phyloP scores from a whole-genome alignment of 2,329 filamentous ascomycete species.

The Myriosclerotinia scirpicola region DNA sequence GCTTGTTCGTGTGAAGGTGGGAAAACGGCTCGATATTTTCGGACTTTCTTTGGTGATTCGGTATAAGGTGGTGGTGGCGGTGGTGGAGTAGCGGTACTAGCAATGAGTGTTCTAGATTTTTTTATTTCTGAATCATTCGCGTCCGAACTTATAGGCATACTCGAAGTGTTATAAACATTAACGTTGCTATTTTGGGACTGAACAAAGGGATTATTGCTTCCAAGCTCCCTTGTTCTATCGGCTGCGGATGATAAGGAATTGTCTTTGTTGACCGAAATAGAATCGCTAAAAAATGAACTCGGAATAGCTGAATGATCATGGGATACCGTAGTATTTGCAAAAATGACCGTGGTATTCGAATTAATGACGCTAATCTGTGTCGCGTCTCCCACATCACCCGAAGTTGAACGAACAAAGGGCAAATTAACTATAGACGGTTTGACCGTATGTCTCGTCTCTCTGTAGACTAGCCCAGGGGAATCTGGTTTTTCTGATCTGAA shows the following conservation, averaged over 20 bases:
- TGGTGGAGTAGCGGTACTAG: conserved; percentile 10
- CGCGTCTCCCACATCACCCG: conserved; percentile 25
- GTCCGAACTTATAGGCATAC: neutral
- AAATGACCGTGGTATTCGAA: neutral
- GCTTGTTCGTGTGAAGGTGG: conserved; percentile 52
- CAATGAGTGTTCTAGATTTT: conserved; percentile 17
- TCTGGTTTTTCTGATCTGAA: conserved; percentile 29
- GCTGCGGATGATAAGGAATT: conserved; percentile 27
- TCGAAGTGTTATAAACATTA: conserved; percentile 24
- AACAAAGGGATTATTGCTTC: conserved; percentile 36
- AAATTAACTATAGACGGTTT: conserved; percentile 36
- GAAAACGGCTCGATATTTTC: conserved; percentile 56
- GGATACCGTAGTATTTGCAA: neutral
- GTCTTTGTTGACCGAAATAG: conserved; percentile 27
- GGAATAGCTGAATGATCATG: neutral
- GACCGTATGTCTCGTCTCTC: conserved; percentile 35
- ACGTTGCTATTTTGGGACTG: conserved; percentile 26
- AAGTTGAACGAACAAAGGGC: conserved; percentile 32
- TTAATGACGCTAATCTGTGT: conserved; percentile 27
- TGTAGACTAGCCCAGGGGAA: conserved; percentile 25
- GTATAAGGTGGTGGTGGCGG: conserved; percentile 41
- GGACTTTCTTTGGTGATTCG: conserved; percentile 32
- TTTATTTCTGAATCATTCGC: conserved; percentile 2
- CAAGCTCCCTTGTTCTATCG: conserved; percentile 24
- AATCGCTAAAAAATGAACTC: neutral